Evolutionary conservation across 2,329 filamentous ascomycete species (phyloP), one percentile per base, ranked within the genome.

Genomic region (Neospermospora avenae): DNA sequence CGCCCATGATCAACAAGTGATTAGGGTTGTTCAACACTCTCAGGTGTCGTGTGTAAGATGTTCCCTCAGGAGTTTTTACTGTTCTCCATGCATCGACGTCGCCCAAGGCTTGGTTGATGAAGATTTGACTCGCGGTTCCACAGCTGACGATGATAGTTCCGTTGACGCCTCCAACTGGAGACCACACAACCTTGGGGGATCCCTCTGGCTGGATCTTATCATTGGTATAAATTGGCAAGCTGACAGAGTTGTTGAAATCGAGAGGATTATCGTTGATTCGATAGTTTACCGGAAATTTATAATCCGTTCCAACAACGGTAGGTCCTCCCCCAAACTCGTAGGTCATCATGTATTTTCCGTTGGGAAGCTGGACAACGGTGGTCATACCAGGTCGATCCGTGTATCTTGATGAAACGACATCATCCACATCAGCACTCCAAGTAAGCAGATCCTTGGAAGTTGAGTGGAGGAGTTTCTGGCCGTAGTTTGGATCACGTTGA

Each of bases 311-410:
- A 18, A 52, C 48, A 13, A 57, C 54, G 11, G 58, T 60, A 22
- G 68, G 67, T 0, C 69, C 68, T 3, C 69, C 69, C 10, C 69
- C 70, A 42, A 65, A 72, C 55, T 89, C 86, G 71, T 88, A 88
- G 5, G 80, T 79, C 75, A 85, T 83, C 68, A 90, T 82, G 72
- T 81, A 89, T 68, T 83, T 67, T 6, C 63, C 82, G 37, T 73
- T 72, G 65, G 85, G 76, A 3, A 90, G 78, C 68, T 78, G 69
- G 1, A 81, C 77, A 8, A 90, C 77, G 0, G 81, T 83, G 1
- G 87, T 81, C 87, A 90, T 90, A 53, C 87, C 87, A 0, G 87
- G 87, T 1, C 87, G 82, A 61, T 80, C 83, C 2, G 80, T 81
- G 72, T 88, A 87, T 57, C 77, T 78, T n/a, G 78, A 74, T 66